phyloP scores from a whole-genome alignment of 441 rosid genomes.

The Breynia disticha region DNA sequence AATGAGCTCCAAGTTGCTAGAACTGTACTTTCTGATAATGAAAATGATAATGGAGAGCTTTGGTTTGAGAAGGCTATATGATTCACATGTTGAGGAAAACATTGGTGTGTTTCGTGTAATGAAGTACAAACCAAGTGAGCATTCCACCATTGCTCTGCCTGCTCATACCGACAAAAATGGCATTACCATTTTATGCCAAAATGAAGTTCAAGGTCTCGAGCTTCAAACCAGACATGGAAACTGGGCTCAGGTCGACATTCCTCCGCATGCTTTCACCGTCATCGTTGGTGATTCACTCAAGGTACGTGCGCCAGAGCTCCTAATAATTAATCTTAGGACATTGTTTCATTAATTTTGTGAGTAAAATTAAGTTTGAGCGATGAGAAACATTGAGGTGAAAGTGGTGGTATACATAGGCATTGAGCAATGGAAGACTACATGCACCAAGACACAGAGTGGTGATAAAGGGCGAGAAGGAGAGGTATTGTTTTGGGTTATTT shows the following conservation, averaged over 20 bases:
- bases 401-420: slow-evolving; percentile 20
- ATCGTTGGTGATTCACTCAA: slow-evolving; percentile 35
- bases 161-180: slow-evolving; percentile 36
- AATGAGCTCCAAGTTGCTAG: slow-evolving; percentile 30
- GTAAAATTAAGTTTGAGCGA: background rate
- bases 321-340: background rate
- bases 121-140: slow-evolving; percentile 22
- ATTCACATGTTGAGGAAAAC: slow-evolving; percentile 19
- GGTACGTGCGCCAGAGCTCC: slow-evolving; percentile 13
- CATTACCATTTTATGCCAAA: slow-evolving; percentile 29
- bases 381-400: background rate
- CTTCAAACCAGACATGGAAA: slow-evolving; percentile 21
- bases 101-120: slow-evolving; percentile 22
- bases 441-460: slow-evolving; percentile 33
- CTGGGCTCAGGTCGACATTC: slow-evolving; percentile 21
- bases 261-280: slow-evolving; percentile 24
- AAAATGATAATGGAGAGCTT: slow-evolving; percentile 37
- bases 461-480: slow-evolving; percentile 22
- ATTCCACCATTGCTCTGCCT: slow-evolving; percentile 16
- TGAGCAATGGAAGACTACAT: slow-evolving; percentile 38
- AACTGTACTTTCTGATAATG: slow-evolving; percentile 21
- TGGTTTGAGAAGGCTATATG: slow-evolving; percentile 21
- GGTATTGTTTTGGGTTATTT: slow-evolving; percentile 31
- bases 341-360: background rate
- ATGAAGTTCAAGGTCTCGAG: slow-evolving; percentile 33